These are phyloP conservation scores for Yamadazyma tumulicola DNA, from an alignment of 805 yeast genomes.

Conservation along the genomic window DNA sequence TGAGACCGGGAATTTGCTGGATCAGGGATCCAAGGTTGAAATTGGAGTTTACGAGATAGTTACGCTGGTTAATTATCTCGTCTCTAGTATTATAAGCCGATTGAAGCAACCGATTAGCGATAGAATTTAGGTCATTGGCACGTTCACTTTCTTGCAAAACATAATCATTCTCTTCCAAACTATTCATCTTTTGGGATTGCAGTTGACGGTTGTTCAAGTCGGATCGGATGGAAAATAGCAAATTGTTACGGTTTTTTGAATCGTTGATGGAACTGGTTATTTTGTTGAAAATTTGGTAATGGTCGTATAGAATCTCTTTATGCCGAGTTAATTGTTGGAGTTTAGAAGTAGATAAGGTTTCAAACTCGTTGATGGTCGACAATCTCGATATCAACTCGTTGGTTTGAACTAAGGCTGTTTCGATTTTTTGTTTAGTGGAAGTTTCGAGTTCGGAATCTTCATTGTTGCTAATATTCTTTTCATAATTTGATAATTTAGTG, in stretches of 20 bases:
- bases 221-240: slow-evolving; percentile 69
- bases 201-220: slow-evolving; percentile 68
- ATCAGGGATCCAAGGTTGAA: slow-evolving; percentile 58
- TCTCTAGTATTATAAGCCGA: slow-evolving; percentile 91
- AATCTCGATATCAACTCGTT: slow-evolving; percentile 48
- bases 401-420: slow-evolving; percentile 32
- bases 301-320: slow-evolving; percentile 70
- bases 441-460: slow-evolving; percentile 23
- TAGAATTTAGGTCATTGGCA: slow-evolving; percentile 64
- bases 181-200: slow-evolving; percentile 5
- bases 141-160: slow-evolving; percentile 73
- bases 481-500: slow-evolving; percentile 33
- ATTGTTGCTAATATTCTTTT: slow-evolving; percentile 19
- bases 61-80: slow-evolving; percentile 71
- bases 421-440: slow-evolving; percentile 19
- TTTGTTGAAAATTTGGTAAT: slow-evolving; percentile 57
- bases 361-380: slow-evolving; percentile 13
- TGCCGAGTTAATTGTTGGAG: slow-evolving; percentile 81
- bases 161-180: slow-evolving; percentile 51
- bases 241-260: slow-evolving; percentile 72
- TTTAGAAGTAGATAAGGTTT: slow-evolving; percentile 60
- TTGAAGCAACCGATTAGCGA: slow-evolving; percentile 76
- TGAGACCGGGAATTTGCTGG: slow-evolving; percentile 78
- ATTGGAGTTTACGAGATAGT: slow-evolving; percentile 59
- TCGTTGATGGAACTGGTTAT: slow-evolving; percentile 58